Percentiles rank a stretch among this genome's conserved stretches.
These are phyloP conservation scores for Boechera stricta DNA, from an alignment of 345 rosid species.

Conservation along the genomic window DNA sequence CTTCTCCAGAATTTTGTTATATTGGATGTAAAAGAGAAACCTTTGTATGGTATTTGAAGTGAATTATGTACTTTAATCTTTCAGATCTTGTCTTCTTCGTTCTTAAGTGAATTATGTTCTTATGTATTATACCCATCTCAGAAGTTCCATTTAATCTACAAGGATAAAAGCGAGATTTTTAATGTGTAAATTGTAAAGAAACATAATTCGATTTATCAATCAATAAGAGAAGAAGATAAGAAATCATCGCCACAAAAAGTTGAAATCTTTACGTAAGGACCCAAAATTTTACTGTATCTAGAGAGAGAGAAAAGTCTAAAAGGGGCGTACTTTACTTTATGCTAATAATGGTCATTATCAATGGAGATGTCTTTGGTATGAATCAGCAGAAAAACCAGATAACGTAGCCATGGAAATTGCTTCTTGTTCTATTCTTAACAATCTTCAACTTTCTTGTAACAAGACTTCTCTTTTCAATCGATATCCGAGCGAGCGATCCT, in stretches of 20 bases:
- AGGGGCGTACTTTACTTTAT: not conserved
- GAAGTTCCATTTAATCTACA: not conserved
- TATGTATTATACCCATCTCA: not conserved
- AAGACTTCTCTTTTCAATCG: conserved; percentile 35
- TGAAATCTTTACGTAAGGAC: not conserved
- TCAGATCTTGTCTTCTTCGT: not conserved
- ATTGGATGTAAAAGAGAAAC: conserved; percentile 7
- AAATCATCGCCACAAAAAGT: not conserved
- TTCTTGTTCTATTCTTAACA: conserved; percentile 52
- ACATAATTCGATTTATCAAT: not conserved
- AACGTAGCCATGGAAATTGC: conserved; percentile 48
- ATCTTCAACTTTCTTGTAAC: conserved; percentile 42
- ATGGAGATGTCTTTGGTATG: not conserved
- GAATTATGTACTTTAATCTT: not conserved
- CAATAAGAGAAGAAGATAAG: not conserved
- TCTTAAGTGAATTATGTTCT: not conserved
- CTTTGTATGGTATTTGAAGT: conserved; percentile 9
- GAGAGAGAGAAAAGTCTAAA: not conserved
- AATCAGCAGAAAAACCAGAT: conserved; percentile 14
- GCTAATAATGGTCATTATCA: not conserved
- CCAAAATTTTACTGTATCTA: not conserved
- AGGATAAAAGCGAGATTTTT: not conserved
- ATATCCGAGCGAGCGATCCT: not conserved
- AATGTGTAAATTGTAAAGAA: not conserved
- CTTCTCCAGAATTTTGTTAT: not conserved